Evolutionary conservation across 2,329 filamentous ascomycete genomes (phyloP), one percentile per base, ranked within the genome.

Genomic region (Corniculantispora saksenae): DNA sequence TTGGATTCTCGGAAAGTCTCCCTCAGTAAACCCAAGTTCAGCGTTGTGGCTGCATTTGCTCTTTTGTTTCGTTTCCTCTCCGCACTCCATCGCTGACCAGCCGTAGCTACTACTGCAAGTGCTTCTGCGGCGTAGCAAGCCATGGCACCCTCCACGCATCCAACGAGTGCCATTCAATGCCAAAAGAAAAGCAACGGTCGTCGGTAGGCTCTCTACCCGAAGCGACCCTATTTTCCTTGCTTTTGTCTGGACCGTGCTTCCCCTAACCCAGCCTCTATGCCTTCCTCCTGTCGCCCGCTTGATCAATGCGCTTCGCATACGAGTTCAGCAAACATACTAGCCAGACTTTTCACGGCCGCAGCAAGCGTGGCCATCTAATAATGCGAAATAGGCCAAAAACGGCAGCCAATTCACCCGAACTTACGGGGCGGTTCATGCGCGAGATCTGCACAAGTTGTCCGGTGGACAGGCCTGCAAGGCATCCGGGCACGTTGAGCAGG

Each of bases 361-460:
- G 48, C 3, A 51, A 29, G 23, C 13, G 25, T 15, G 12, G 17
- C 10, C 17, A 13, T 43, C 17, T 13, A 25, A 27, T 27, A 19
- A 15, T 51, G 23, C 48, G 7, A 25, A 29, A 51, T 25, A 25
- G 12, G 43, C 17, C 19, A 19, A 38, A 5, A 13, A 9, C 13
- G 27, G n/a, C 17, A 40, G n/a, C 43, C 27, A 50, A 38, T 35
- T 25, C 23, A 12, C n/a, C 25, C 43, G 15, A 21, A 43, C 25
- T 10, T 23, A 45, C 25, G 38, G 55, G 19, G 17, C 27, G 38
- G 19, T 58, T 47, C 55, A 58, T 58, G 55, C 43, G 38, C 12
- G 43, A 25, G 57, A 60, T 50, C 57, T 60, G 29, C 43, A 60
- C 57, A n/a, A 50, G 56, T 25, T 50, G 25, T 45, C 23, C 27